Evolutionary conservation across 768 basidiomycete species (phyloP).

Genomic region (Suillus sp.): DNA sequence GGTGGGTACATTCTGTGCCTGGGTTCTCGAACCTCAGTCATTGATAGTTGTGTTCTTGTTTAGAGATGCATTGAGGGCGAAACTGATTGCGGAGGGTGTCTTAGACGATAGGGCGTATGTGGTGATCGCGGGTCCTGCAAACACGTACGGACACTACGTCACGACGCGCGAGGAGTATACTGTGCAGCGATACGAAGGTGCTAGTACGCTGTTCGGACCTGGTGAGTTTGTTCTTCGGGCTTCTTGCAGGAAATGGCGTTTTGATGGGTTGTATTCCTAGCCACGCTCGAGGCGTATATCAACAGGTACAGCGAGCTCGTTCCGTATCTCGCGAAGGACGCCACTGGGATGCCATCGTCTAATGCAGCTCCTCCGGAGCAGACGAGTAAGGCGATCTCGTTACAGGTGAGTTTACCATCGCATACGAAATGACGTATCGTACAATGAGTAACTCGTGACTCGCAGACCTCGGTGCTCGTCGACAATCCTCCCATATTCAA

Average conservation of each 20-base stretch:
- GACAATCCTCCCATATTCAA: slow-evolving; percentile 59
- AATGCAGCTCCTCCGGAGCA: slow-evolving; percentile 68
- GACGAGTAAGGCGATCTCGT: slow-evolving; percentile 64
- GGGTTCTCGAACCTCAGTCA: not conserved
- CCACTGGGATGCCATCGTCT: slow-evolving; percentile 50
- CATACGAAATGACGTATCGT: not conserved
- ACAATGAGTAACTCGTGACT: not conserved
- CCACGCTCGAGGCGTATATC: slow-evolving; percentile 79
- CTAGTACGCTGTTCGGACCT: slow-evolving; percentile 75
- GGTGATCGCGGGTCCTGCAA: slow-evolving; percentile 80
- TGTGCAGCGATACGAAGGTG: slow-evolving; percentile 80
- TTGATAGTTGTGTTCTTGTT: slow-evolving; percentile 1
- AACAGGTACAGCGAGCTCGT: slow-evolving; percentile 72
- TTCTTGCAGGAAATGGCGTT: not conserved
- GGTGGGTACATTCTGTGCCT: slow-evolving; percentile 43
- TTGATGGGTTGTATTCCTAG: slow-evolving; percentile 24
- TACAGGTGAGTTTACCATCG: slow-evolving; percentile 47
- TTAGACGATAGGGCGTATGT: slow-evolving; percentile 72
- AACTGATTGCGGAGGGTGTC: slow-evolving; percentile 63
- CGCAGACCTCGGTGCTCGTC: slow-evolving; percentile 60
- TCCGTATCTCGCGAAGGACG: slow-evolving; percentile 56
- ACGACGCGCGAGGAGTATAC: slow-evolving; percentile 73
- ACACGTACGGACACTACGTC: slow-evolving; percentile 77
- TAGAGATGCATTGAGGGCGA: slow-evolving; percentile 68
- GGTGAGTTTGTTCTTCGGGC: slow-evolving; percentile 45